phyloP scores from a whole-genome alignment of 192 early-diverging fungal genomes.

The Podila epigama region DNA sequence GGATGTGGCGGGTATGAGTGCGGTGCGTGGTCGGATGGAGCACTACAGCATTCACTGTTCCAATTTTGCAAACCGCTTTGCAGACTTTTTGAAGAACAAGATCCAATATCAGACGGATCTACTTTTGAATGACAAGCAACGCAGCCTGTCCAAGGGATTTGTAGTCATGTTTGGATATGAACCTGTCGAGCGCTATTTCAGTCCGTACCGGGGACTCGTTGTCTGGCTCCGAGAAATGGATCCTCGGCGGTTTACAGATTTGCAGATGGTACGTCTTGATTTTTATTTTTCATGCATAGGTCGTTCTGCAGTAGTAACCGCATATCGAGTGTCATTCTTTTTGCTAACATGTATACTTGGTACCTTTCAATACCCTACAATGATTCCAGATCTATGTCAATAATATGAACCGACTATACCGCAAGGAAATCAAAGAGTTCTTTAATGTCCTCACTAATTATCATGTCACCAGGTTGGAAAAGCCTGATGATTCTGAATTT shows the following conservation, averaged over 20 bases:
- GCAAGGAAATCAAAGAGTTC: conserved; percentile 55
- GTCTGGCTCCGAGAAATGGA: conserved; percentile 82
- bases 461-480: conserved; percentile 48
- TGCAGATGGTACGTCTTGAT: conserved; percentile 63
- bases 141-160: conserved; percentile 50
- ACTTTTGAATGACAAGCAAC: conserved; percentile 55
- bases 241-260: conserved; percentile 69
- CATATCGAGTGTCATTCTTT: no score
- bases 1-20: conserved; percentile 45
- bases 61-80: conserved; percentile 68
- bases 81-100: conserved; percentile 70
- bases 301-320: no score
- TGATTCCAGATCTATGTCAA: conserved; percentile 26
- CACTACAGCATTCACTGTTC: conserved; percentile 69
- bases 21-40: conserved; percentile 69
- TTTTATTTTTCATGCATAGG: neutral
- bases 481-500: conserved; percentile 51
- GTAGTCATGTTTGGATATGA: conserved; percentile 62
- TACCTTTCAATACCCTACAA: neutral
- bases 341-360: neutral
- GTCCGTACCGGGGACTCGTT: conserved; percentile 71
- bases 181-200: conserved; percentile 66
- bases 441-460: conserved; percentile 32
- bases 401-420: conserved; percentile 44
- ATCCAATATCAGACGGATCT: conserved; percentile 68